Conservation (phyloP, 2,329 filamentous ascomycete genomes). For the Aureobasidium lini region DNA sequence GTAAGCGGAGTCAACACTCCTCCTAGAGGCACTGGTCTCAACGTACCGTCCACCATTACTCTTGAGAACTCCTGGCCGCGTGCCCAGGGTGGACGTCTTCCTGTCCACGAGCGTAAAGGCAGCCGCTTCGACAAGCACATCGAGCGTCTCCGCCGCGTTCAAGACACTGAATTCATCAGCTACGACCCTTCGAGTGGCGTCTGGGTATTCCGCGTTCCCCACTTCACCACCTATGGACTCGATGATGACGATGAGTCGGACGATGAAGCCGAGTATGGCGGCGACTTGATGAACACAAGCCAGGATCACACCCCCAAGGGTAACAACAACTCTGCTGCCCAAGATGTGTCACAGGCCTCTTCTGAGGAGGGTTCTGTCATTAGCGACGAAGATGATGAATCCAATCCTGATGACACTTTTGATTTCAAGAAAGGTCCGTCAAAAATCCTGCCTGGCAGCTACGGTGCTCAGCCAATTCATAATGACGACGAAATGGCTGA, state of each 20-base stretch:
- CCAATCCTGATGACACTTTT: conserved; percentile 47
- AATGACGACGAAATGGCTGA: conserved; percentile 44
- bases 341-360: conserved; percentile 15
- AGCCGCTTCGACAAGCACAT: conserved; percentile 72
- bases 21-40: conserved; percentile 76
- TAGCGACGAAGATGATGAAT: conserved; percentile 30
- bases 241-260: conserved; percentile 58
- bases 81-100: conserved; percentile 51
- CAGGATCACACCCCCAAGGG: conserved; percentile 16
- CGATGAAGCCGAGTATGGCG: conserved; percentile 26
- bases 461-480: conserved; percentile 50
- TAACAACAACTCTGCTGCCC: conserved; percentile 12
- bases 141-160: conserved; percentile 68
- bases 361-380: conserved; percentile 29
- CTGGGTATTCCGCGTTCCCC: conserved; percentile 90
- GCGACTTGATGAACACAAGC: neutral
- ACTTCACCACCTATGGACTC: conserved; percentile 92
- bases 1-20: conserved; percentile 69
- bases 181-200: conserved; percentile 74
- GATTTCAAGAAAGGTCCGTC: conserved; percentile 47
- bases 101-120: conserved; percentile 51
- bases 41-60: conserved; percentile 81
- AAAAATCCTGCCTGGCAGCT: conserved; percentile 70
- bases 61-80: conserved; percentile 92
- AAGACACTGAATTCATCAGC: conserved; percentile 70